Percentiles rank a stretch among this genome's conserved stretches.
Evolutionary conservation across 164 flowering plant genomes (phyloP).

Genomic region (Kalanchoe fedtschenkoi): DNA sequence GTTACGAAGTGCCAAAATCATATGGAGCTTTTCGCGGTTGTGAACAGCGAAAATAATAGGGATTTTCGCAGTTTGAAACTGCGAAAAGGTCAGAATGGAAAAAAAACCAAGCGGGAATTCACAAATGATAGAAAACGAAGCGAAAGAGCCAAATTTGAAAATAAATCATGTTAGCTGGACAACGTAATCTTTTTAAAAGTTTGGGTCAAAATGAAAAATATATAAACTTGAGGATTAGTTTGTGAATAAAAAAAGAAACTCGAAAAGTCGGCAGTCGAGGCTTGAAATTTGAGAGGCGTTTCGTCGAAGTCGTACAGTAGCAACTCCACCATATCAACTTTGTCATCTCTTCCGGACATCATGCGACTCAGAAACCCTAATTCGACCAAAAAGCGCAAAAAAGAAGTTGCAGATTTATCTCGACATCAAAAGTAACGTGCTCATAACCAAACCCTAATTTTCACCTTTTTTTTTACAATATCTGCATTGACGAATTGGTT

Average conservation of each 20-base stretch:
- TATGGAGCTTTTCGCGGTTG: too few species aligned
- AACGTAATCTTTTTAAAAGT: not conserved
- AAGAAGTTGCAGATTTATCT: not conserved
- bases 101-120: too few species aligned
- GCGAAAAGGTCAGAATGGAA: too few species aligned
- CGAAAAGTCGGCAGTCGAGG: not conserved
- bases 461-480: not conserved
- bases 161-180: not conserved
- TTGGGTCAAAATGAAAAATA: too few species aligned
- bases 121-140: too few species aligned
- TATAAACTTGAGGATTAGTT: not conserved
- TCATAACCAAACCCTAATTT: not conserved
- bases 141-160: too few species aligned
- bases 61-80: too few species aligned
- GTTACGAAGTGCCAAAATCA: too few species aligned
- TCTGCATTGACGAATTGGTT: not conserved
- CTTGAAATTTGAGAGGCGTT: not conserved
- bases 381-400: not conserved
- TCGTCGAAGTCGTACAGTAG: not conserved
- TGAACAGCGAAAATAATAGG: too few species aligned
- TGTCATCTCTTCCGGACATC: not conserved
- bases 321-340: not conserved
- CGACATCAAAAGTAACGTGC: not conserved
- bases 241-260: too few species aligned
- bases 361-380: conserved; percentile 1